A percentile compares a stretch with the other conserved stretches of the same genome.
phyloP scores from a whole-genome alignment of 2,329 filamentous ascomycete species.

The Diplocarpon mali region DNA sequence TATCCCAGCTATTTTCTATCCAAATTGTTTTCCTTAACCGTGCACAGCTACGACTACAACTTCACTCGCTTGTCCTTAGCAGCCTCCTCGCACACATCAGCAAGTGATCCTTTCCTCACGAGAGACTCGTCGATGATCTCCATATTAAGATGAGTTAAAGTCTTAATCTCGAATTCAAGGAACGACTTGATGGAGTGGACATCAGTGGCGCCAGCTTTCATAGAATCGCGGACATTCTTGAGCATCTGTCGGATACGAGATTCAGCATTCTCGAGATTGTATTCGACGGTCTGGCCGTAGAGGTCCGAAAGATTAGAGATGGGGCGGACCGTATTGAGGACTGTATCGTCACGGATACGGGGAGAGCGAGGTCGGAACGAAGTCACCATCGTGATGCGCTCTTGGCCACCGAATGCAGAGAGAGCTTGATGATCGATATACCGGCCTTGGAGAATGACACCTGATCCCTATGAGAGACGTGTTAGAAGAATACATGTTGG shows the following conservation, averaged over 20 bases:
- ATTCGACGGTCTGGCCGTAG: constrained; percentile 30
- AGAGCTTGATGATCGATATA: constrained; percentile 36
- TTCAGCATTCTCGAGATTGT: constrained; percentile 30
- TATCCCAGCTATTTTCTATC: background rate
- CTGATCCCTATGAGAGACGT: constrained; percentile 27
- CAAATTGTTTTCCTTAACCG: background rate
- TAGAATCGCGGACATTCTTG: constrained; percentile 26
- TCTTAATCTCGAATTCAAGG: constrained; percentile 28
- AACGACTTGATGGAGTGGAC: constrained; percentile 28
- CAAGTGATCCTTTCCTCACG: constrained; percentile 22
- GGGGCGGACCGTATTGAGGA: constrained; percentile 28
- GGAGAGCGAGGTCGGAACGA: constrained; percentile 34
- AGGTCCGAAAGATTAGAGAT: constrained; percentile 31
- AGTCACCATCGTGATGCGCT: constrained; percentile 37
- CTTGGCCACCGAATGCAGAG: constrained; percentile 30
- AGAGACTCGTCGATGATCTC: constrained; percentile 27
- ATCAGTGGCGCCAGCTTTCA: constrained; percentile 27
- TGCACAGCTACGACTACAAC: background rate
- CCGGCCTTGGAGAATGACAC: constrained; percentile 34
- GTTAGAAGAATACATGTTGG: constrained; percentile 3
- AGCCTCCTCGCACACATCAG: constrained; percentile 21
- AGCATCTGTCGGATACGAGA: constrained; percentile 27
- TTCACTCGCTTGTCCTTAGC: constrained; percentile 13
- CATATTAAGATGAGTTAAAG: constrained; percentile 22
- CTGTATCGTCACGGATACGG: constrained; percentile 30